Base-by-base conservation (phyloP, 108 stramenopile genomes). In the Stephanodiscus triporus region DNA sequence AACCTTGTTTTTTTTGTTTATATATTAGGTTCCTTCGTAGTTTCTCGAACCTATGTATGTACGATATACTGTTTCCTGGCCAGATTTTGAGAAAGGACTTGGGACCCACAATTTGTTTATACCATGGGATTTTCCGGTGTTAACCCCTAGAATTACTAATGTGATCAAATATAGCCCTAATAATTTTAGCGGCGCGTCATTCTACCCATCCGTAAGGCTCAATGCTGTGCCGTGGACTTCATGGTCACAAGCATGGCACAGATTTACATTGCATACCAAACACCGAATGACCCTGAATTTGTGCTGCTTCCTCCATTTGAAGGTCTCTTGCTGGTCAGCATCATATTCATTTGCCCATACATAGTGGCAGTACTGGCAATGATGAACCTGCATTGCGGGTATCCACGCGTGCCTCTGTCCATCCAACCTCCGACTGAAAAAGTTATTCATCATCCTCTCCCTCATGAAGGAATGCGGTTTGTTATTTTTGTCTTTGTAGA, bases 351-450 rank as follows among this genome's bases (percentile, higher is more conserved):
- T 20, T 17, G 4, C 6, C 9, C 24, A 57, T 7, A 30, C 16
- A 57, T 36, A 59, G 2, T 37, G 34, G 16, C 58, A 59, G 36
- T 59, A 59, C n/a, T 59, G 36, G 34, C 58, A 38, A 9, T 53
- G 20, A 3, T 1, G 2, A n/a, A n/a, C 0, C 9, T 17, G 3
- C 5, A 29, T 10, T 17, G 34, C 34, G 5, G 34, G 58, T 19
- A 59, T 6, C 1, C 16, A 19, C 0, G 58, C 29, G 14, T 59
- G 58, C 34, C 32, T 32, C 34, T 16, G 32, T 14, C 34, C 14
- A 38, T 59, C 58, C 26, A 59, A 59, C 9, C 58, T 32, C 19
- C 34, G 34, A 19, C 2, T 17, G 36, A 59, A 59, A 29, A 57
- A 57, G n/a, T 55, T 55, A 2, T 2, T 24, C 3, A 4, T 20